Percentiles rank a stretch among this genome's conserved stretches.
Evolutionary conservation across 2,329 filamentous ascomycete genomes (phyloP).

Genomic region (Fusarium tricinctum): DNA sequence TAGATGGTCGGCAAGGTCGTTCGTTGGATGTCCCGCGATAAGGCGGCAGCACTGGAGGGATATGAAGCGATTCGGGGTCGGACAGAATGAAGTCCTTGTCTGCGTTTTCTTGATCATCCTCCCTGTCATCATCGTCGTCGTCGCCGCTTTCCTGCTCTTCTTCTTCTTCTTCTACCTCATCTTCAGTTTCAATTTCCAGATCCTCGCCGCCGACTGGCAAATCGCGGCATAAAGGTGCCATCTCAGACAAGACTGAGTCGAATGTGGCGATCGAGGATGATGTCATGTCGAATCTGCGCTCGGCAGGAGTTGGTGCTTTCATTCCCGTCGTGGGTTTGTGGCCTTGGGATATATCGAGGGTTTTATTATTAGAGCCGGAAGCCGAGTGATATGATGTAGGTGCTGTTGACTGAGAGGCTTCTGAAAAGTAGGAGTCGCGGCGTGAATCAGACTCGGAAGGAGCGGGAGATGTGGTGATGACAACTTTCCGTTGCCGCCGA

Average conservation of each 20-base stretch:
- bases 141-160: slow-evolving; percentile 41
- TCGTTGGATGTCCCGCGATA: slow-evolving; percentile 72
- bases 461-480: slow-evolving; percentile 46
- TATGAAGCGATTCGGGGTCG: slow-evolving; percentile 53
- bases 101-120: slow-evolving; percentile 46
- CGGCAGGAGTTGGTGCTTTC: slow-evolving; percentile 26
- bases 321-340: slow-evolving; percentile 29
- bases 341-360: slow-evolving; percentile 21
- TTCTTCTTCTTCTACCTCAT: slow-evolving; percentile 36
- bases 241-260: slow-evolving; percentile 72
- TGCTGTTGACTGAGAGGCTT: slow-evolving; percentile 49
- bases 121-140: slow-evolving; percentile 54
- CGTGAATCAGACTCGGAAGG: slow-evolving; percentile 48
- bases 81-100: slow-evolving; percentile 48
- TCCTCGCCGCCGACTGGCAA: slow-evolving; percentile 43
- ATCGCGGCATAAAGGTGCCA: slow-evolving; percentile 47
- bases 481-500: slow-evolving; percentile 47
- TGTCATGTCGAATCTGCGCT: slow-evolving; percentile 39
- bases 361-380: slow-evolving; percentile 46
- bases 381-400: slow-evolving; percentile 48
- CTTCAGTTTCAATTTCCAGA: slow-evolving; percentile 42
- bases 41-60: slow-evolving; percentile 66
- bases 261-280: slow-evolving; percentile 81
- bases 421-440: slow-evolving; percentile 49
- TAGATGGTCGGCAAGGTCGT: slow-evolving; percentile 79